phyloP scores from a whole-genome alignment of 2,329 filamentous ascomycete species.

The Teratosphaeria destructans region DNA sequence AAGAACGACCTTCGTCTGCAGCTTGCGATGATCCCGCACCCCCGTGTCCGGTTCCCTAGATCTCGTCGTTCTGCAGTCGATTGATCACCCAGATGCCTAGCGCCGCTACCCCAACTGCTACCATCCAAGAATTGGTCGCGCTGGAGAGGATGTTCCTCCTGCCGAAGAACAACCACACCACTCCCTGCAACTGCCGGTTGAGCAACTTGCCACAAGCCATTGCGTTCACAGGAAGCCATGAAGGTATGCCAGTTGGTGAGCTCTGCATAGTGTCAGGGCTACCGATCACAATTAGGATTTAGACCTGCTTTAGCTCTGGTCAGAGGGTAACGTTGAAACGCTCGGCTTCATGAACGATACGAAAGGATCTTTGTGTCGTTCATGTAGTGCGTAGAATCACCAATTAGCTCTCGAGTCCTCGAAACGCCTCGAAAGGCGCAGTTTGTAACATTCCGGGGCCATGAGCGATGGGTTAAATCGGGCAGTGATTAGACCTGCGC shows the following conservation, averaged over 20 bases:
- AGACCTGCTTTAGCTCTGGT: slow-evolving; percentile 18
- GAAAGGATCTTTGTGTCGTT: slow-evolving; percentile 16
- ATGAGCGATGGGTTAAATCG: slow-evolving; percentile 6
- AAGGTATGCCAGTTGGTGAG: slow-evolving; percentile 16
- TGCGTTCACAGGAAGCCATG: slow-evolving; percentile 15
- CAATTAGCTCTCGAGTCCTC: slow-evolving; percentile 16
- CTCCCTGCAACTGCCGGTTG: neutral
- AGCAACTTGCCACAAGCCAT: slow-evolving; percentile 4
- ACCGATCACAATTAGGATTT: slow-evolving; percentile 16
- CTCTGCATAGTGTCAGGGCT: slow-evolving; percentile 12
- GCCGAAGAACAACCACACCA: neutral
- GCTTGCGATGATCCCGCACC: neutral
- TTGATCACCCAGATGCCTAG: neutral
- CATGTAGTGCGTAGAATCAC: slow-evolving; percentile 20
- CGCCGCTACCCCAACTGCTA: neutral
- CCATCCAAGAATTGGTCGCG: neutral
- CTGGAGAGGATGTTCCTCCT: neutral
- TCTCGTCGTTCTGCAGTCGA: neutral
- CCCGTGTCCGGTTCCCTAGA: neutral
- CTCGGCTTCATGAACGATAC: slow-evolving; percentile 16
- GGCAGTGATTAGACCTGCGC: slow-evolving; percentile 17
- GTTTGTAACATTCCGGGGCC: slow-evolving; percentile 8
- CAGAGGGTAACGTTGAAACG: slow-evolving; percentile 17
- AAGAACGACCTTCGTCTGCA: neutral
- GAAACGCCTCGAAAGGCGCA: slow-evolving; percentile 19